phyloP scores from a whole-genome alignment of 225 moss, liverwort and hornwort species.

The Neckera pumila region DNA sequence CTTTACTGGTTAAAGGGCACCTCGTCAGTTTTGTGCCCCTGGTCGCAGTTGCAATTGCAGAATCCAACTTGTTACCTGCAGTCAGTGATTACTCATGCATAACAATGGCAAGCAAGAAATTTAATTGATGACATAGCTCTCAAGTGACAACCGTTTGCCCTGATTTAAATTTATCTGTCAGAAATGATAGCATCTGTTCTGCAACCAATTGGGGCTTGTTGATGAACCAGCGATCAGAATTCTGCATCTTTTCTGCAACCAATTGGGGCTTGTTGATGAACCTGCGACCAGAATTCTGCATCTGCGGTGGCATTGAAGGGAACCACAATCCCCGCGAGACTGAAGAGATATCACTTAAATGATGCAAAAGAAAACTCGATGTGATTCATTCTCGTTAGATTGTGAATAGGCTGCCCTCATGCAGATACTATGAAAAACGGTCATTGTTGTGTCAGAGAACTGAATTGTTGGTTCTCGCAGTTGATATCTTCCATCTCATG shows the following conservation, averaged over 20 bases:
- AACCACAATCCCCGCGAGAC: not conserved
- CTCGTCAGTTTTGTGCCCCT: not conserved
- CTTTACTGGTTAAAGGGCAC: not conserved
- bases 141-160: not conserved
- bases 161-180: not conserved
- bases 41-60: not conserved
- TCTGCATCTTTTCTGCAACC: not conserved
- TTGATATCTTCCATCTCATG: not conserved
- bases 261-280: not conserved
- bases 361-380: not conserved
- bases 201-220: not conserved
- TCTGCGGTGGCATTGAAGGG: not conserved
- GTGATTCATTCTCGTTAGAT: not conserved
- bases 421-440: not conserved
- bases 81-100: not conserved
- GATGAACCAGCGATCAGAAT: not conserved
- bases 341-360: not conserved
- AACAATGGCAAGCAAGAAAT: not conserved
- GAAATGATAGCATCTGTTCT: not conserved
- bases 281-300: not conserved
- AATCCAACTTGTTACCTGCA: not conserved
- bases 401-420: not conserved
- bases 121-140: not conserved
- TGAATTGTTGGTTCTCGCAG: not conserved
- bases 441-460: not conserved